Evolutionary conservation across 768 basidiomycete genomes (phyloP).

Genomic region (Tylopilus rubrobrunneus): DNA sequence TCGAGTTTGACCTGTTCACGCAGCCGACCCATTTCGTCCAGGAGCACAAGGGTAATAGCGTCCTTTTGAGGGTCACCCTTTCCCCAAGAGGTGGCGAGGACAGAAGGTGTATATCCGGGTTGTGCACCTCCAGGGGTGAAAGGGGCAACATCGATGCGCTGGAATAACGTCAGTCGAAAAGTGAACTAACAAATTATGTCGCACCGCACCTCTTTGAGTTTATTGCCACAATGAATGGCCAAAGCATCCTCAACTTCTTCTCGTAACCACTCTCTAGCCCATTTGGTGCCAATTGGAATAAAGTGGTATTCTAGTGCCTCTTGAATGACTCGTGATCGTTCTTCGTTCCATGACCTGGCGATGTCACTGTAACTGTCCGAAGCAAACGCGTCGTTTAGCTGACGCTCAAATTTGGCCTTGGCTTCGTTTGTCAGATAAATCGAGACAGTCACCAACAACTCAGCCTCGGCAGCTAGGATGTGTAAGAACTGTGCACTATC

Average conservation of each 20-base stretch:
- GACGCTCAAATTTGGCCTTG: conserved; percentile 65
- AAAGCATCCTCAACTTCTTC: conserved; percentile 89
- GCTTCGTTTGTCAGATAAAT: conserved; percentile 63
- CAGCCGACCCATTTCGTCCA: conserved; percentile 85
- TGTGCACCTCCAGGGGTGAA: conserved; percentile 60
- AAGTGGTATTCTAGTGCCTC: conserved; percentile 78
- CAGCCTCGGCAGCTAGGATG: conserved; percentile 87
- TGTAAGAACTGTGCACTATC: conserved; percentile 80
- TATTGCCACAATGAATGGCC: conserved; percentile 60
- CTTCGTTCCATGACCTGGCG: conserved; percentile 87
- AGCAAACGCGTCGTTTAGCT: conserved; percentile 75
- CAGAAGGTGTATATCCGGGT: conserved; percentile 67
- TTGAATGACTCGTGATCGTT: conserved; percentile 73
- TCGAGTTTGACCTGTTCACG: conserved; percentile 90
- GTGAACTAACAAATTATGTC: background rate
- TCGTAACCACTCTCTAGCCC: conserved; percentile 83
- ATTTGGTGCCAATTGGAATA: conserved; percentile 81
- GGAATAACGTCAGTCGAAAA: conserved; percentile 14
- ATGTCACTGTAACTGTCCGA: conserved; percentile 84
- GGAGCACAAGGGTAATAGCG: conserved; percentile 75
- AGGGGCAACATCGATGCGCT: conserved; percentile 85
- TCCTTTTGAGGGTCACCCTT: conserved; percentile 93
- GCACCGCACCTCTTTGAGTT: conserved; percentile 62
- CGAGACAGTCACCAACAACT: conserved; percentile 75
- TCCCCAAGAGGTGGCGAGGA: conserved; percentile 92